These are phyloP conservation scores for Noccaea bulbosa DNA, from an alignment of 345 rosid genomes.

Conservation along the genomic window DNA sequence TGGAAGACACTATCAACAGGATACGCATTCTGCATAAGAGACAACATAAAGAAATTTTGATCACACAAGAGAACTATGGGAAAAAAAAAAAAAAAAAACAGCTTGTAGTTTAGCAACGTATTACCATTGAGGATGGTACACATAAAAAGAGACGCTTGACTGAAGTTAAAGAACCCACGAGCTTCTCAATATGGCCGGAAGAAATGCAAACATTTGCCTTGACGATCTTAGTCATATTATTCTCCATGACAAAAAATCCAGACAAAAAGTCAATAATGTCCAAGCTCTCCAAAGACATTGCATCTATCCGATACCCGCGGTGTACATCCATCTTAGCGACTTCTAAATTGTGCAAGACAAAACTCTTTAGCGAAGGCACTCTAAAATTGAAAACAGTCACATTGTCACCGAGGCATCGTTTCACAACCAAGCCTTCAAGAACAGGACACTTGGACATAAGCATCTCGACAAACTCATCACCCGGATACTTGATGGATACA, in stretches of 20 bases:
- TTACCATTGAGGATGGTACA: slow-evolving; percentile 3
- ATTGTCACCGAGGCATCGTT: background rate
- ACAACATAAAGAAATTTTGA: too few species aligned
- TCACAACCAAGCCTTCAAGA: slow-evolving; percentile 25
- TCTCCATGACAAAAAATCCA: background rate
- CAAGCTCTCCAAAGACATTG: background rate
- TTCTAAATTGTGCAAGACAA: background rate
- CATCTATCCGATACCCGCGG: background rate
- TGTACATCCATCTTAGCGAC: background rate
- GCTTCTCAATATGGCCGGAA: background rate
- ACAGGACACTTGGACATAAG: slow-evolving; percentile 32
- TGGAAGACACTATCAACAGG: slow-evolving; percentile 8
- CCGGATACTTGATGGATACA: background rate
- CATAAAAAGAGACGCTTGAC: slow-evolving; percentile 2
- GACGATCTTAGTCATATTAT: background rate
- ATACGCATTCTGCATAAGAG: background rate
- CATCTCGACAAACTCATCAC: slow-evolving; percentile 8
- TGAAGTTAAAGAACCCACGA: background rate
- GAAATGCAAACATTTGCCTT: background rate
- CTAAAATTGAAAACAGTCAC: background rate
- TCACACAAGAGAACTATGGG: background rate
- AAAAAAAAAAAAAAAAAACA: too few species aligned
- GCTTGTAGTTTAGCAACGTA: background rate
- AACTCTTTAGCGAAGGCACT: slow-evolving; percentile 6
- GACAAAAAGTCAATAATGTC: too few species aligned